These are phyloP conservation scores for Penicillium sp. DNA, from an alignment of 2,329 filamentous ascomycete species.

Conservation along the genomic window DNA sequence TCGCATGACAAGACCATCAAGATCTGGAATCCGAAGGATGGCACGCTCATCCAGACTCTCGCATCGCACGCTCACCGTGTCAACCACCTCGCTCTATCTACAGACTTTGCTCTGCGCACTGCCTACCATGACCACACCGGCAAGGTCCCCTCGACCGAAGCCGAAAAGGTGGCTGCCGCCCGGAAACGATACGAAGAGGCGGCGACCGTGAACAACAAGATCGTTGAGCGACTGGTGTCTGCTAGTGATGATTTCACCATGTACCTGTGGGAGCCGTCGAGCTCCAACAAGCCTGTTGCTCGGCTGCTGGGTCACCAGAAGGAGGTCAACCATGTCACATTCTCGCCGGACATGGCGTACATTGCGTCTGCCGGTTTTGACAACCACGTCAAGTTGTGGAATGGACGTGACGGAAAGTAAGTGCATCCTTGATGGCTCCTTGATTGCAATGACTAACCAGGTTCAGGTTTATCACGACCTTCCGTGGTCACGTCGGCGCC, in stretches of 20 bases:
- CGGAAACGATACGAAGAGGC: constrained; percentile 81
- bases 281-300: constrained; percentile 76
- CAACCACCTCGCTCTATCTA: constrained; percentile 89
- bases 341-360: constrained; percentile 81
- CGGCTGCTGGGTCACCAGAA: constrained; percentile 92
- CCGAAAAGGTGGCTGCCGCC: constrained; percentile 69
- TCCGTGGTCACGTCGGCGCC: constrained; percentile 83
- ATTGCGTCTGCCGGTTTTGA: constrained; percentile 90
- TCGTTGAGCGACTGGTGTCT: constrained; percentile 80
- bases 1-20: constrained; percentile 92
- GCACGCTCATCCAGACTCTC: constrained; percentile 74
- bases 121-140: constrained; percentile 80
- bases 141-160: constrained; percentile 62
- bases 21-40: constrained; percentile 77
- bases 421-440: constrained; percentile 13
- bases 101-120: constrained; percentile 82
- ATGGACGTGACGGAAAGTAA: constrained; percentile 61
- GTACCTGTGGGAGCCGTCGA: constrained; percentile 85
- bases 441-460: constrained; percentile 9
- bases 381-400: constrained; percentile 93
- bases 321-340: constrained; percentile 91
- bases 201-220: constrained; percentile 67
- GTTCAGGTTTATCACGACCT: constrained; percentile 72
- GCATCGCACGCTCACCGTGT: constrained; percentile 87
- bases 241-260: constrained; percentile 95